A percentile compares a stretch with the other conserved stretches of the same genome.
Conservation (phyloP, 305 asterid species). For the Fraxinus platypoda region DNA sequence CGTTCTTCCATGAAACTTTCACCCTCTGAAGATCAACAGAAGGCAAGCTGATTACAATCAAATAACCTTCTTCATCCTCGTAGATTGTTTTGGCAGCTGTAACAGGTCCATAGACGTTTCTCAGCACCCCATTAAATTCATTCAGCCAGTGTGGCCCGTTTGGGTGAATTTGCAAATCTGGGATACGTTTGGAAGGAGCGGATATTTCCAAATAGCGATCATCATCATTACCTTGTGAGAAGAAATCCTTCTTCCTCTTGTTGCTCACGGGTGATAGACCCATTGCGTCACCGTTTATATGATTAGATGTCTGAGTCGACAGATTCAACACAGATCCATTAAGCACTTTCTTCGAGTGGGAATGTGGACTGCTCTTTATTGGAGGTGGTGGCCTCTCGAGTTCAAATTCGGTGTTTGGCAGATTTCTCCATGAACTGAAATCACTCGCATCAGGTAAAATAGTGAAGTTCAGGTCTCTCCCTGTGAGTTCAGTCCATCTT, state of each 20-base stretch:
- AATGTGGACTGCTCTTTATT: conserved; percentile 42
- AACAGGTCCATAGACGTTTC: conserved; percentile 75
- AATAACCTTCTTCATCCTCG: conserved; percentile 71
- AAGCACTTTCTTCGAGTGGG: conserved; percentile 58
- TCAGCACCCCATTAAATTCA: conserved; percentile 66
- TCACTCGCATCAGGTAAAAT: conserved; percentile 74
- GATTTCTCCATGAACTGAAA: conserved; percentile 71
- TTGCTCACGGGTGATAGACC: conserved; percentile 56
- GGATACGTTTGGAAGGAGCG: conserved; percentile 38
- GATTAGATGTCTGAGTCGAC: conserved; percentile 54
- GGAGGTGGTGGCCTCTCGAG: conserved; percentile 52
- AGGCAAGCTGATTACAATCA: conserved; percentile 70
- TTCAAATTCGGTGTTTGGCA: conserved; percentile 75
- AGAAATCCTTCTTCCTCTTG: conserved; percentile 67
- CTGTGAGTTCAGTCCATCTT: conserved; percentile 82
- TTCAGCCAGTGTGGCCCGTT: conserved; percentile 64
- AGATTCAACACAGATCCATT: conserved; percentile 66
- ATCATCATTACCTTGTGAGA: conserved; percentile 50
- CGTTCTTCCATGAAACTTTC: conserved; percentile 84
- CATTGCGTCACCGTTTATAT: conserved; percentile 54
- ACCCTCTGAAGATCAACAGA: conserved; percentile 79
- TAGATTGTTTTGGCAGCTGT: conserved; percentile 77
- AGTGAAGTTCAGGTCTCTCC: conserved; percentile 61
- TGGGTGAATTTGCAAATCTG: conserved; percentile 53
- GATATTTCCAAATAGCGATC: conserved; percentile 44